Conservation (phyloP, 1,139 yeast genomes). For the Protomyces pachydermus region DNA sequence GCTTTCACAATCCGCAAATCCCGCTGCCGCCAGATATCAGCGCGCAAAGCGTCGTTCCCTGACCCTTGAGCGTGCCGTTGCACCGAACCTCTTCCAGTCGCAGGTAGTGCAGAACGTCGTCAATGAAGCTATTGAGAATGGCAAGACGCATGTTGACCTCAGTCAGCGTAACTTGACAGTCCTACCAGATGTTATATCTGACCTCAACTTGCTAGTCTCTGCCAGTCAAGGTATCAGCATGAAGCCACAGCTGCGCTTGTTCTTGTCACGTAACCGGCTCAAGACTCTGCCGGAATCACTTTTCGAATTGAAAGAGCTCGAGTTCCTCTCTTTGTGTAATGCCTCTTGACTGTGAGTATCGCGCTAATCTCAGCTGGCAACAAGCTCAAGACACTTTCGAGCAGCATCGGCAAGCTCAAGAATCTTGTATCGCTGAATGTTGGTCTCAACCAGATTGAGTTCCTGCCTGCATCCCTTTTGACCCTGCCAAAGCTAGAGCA, state of each 20-base stretch:
- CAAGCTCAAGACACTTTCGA: slow-evolving; percentile 12
- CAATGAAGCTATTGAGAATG: slow-evolving; percentile 19
- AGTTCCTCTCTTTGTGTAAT: slow-evolving; percentile 8
- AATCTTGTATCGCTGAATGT: slow-evolving; percentile 22
- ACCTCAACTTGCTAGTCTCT: slow-evolving; percentile 9
- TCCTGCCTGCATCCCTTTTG: slow-evolving; percentile 16
- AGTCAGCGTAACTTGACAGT: slow-evolving; percentile 13
- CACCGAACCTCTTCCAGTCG: slow-evolving; percentile 5
- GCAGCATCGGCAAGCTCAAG: slow-evolving; percentile 14
- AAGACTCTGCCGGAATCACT: slow-evolving; percentile 7
- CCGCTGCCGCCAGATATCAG: slow-evolving; percentile 2
- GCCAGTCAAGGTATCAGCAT: slow-evolving; percentile 12
- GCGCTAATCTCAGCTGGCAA: slow-evolving; percentile 6
- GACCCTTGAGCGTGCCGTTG: neutral
- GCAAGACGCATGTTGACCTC: slow-evolving; percentile 10
- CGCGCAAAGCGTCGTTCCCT: neutral
- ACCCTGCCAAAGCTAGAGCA: slow-evolving; percentile 17
- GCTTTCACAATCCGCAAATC: slow-evolving; percentile 11
- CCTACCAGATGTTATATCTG: slow-evolving; percentile 16
- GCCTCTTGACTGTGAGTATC: neutral
- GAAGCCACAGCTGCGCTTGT: slow-evolving; percentile 10
- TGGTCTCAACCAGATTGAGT: slow-evolving; percentile 23
- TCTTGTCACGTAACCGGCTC: slow-evolving; percentile 7
- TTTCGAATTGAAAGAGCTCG: slow-evolving; percentile 6
- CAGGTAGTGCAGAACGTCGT: slow-evolving; percentile 6